phyloP scores from a whole-genome alignment of 352 stramenopile species.

The Phytophthora idaei region DNA sequence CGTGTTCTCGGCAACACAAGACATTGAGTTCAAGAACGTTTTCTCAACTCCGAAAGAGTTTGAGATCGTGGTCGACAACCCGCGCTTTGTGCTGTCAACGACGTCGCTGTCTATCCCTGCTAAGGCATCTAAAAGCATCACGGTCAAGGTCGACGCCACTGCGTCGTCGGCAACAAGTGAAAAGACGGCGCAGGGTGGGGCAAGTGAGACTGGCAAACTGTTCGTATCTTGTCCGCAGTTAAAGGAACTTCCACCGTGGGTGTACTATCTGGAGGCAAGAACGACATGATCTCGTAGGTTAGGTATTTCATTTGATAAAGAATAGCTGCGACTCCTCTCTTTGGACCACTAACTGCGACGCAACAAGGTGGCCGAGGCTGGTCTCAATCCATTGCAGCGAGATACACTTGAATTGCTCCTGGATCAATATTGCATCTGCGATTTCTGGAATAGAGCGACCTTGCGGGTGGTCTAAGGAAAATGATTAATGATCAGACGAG shows the following conservation, averaged over 20 bases:
- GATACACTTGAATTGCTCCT: conserved; percentile 52
- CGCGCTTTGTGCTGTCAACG: conserved; percentile 63
- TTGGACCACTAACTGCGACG: conserved; percentile 33
- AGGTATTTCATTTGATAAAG: conserved; percentile 22
- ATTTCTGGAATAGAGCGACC: conserved; percentile 54
- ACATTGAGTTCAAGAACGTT: conserved; percentile 92
- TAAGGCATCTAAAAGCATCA: conserved; percentile 68
- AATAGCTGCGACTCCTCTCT: conserved; percentile 48
- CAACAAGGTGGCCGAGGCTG: conserved; percentile 41
- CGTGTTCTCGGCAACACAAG: conserved; percentile 56
- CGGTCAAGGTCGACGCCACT: conserved; percentile 57
- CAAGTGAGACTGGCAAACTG: conserved; percentile 67
- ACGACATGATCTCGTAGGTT: conserved; percentile 3
- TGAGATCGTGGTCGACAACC: conserved; percentile 79
- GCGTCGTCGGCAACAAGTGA: conserved; percentile 12
- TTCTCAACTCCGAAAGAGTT: conserved; percentile 83
- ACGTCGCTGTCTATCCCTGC: conserved; percentile 69
- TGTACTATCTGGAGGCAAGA: conserved; percentile 83
- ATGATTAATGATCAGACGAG: conserved; percentile 4
- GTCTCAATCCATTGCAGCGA: conserved; percentile 60
- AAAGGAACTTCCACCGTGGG: conserved; percentile 81
- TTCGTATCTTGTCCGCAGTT: conserved; percentile 77
- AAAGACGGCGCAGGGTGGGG: conserved; percentile 14
- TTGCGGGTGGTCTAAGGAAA: conserved; percentile 28
- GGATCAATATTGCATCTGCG: conserved; percentile 51